phyloP scores from a whole-genome alignment of 495 filamentous ascomycete genomes.

The Penicillium manginii region DNA sequence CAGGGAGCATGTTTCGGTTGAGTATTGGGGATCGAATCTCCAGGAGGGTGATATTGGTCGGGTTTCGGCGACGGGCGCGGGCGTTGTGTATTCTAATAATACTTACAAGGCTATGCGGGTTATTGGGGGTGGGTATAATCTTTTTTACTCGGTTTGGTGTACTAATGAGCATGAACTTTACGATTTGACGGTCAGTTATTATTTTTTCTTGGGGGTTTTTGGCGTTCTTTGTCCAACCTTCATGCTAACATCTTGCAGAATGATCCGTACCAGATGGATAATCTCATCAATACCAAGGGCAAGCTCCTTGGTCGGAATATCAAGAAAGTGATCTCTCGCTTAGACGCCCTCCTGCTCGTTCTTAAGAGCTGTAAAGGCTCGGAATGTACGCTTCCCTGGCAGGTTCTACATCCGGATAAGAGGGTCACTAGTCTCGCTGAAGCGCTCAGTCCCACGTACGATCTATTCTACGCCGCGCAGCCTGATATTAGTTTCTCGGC shows the following conservation, averaged over 20 bases:
- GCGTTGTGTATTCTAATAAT: conserved; percentile 2
- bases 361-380: conserved; percentile 59
- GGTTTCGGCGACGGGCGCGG: neutral
- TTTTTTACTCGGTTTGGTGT: conserved; percentile 11
- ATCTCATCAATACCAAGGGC: neutral
- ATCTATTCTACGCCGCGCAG: neutral
- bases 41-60: neutral
- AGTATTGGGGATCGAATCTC: conserved; percentile 52
- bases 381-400: conserved; percentile 56
- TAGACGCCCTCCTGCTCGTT: conserved; percentile 60
- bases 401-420: conserved; percentile 52
- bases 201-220: neutral
- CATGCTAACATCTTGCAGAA: neutral
- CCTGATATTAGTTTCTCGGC: neutral
- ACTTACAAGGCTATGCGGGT: conserved; percentile 8
- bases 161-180: conserved; percentile 12
- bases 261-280: conserved; percentile 6
- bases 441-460: neutral
- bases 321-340: conserved; percentile 43
- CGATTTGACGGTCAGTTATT: neutral
- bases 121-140: neutral
- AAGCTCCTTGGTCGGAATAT: conserved; percentile 24
- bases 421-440: conserved; percentile 21
- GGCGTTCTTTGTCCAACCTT: neutral
- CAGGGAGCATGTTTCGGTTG: conserved; percentile 57